A percentile compares a stretch with the other conserved stretches of the same genome.
Evolutionary conservation across 164 flowering plant genomes (phyloP).

Genomic region (Berberis vulgaris): DNA sequence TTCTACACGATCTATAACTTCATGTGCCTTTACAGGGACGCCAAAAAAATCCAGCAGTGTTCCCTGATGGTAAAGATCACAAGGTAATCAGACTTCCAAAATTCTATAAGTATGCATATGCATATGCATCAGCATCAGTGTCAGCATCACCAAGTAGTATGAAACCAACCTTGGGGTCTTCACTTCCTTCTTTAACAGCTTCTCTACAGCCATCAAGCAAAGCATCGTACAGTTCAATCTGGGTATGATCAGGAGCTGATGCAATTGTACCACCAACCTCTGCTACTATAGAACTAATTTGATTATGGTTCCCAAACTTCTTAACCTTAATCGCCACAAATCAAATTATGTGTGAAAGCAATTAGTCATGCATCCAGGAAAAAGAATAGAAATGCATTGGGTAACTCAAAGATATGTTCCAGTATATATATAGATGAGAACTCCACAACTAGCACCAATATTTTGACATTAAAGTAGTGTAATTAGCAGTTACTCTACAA

Average conservation of each 20-base stretch:
- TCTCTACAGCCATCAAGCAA: constrained; percentile 84
- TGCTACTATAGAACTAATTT: constrained; percentile 52
- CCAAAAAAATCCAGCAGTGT: constrained; percentile 94
- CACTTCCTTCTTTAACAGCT: constrained; percentile 46
- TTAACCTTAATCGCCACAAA: constrained; percentile 60
- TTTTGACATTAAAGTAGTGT: no score
- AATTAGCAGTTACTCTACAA: no score
- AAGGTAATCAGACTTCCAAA: no score
- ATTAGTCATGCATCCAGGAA: no score
- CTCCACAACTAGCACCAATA: no score
- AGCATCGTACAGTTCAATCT: constrained; percentile 76
- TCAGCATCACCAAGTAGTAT: no score
- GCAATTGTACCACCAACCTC: constrained; percentile 92
- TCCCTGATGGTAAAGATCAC: constrained; percentile 40
- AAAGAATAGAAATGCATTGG: no score
- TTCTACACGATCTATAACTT: constrained; percentile 69
- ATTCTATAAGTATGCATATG: no score
- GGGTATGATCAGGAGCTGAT: constrained; percentile 70
- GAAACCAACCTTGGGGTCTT: constrained; percentile 65
- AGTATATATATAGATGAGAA: no score
- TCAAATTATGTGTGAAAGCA: no score
- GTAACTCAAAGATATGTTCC: no score
- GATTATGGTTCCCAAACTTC: constrained; percentile 80
- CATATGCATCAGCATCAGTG: no score
- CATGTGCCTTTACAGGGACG: constrained; percentile 85